These are phyloP conservation scores for Gymnopilus dilepis DNA, from an alignment of 768 basidiomycete species.

Conservation along the genomic window DNA sequence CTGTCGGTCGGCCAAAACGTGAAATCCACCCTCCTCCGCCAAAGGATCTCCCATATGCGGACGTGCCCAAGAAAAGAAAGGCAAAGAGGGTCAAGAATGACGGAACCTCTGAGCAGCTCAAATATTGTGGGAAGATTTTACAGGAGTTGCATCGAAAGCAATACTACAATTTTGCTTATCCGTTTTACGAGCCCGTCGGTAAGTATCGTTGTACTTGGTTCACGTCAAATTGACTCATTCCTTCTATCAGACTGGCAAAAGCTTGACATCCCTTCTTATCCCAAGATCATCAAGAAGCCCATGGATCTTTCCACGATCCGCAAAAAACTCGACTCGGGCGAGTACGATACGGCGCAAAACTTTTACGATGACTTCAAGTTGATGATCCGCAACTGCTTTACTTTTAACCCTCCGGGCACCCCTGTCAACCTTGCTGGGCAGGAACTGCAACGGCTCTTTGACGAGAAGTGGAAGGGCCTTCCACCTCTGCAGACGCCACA, in stretches of 20 bases:
- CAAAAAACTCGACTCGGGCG: constrained; percentile 76
- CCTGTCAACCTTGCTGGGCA: constrained; percentile 87
- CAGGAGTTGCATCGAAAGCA: constrained; percentile 81
- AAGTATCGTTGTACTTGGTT: constrained; percentile 35
- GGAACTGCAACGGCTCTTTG: constrained; percentile 85
- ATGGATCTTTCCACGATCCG: constrained; percentile 95
- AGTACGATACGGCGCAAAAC: constrained; percentile 78
- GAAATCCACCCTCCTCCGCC: constrained; percentile 97
- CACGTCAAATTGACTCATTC: neutral
- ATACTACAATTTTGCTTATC: constrained; percentile 70
- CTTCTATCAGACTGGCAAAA: constrained; percentile 67
- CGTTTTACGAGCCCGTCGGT: constrained; percentile 97
- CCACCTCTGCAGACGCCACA: constrained; percentile 66
- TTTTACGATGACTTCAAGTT: constrained; percentile 93
- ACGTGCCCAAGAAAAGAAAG: constrained; percentile 74
- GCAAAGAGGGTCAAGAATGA: constrained; percentile 66
- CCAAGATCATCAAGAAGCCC: constrained; percentile 88
- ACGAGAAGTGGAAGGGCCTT: constrained; percentile 87
- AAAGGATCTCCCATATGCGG: constrained; percentile 86
- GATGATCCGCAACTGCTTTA: constrained; percentile 93
- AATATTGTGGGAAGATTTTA: constrained; percentile 79
- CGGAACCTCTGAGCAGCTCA: constrained; percentile 80
- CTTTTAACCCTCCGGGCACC: constrained; percentile 89
- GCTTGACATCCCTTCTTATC: constrained; percentile 84
- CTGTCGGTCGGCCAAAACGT: constrained; percentile 85